Percentiles rank a stretch among this genome's conserved stretches.
Conservation (phyloP, 768 basidiomycete species). For the Gloeopeniophorella convolvens region DNA sequence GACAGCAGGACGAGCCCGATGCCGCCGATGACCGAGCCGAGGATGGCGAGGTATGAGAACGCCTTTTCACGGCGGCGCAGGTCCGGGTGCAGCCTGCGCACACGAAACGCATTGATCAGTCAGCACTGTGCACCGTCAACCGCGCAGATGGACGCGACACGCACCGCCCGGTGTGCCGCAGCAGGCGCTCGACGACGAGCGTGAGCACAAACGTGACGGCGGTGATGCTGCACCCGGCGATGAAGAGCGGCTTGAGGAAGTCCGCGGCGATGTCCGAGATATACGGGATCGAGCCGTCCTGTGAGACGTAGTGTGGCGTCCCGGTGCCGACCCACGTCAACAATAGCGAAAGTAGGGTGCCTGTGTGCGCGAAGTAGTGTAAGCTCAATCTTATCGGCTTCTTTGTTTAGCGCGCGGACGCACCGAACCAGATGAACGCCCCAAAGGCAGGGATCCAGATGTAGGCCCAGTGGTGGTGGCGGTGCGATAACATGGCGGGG, state of each 20-base stretch:
- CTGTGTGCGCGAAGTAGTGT: too few species aligned
- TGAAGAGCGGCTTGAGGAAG: conserved; percentile 68
- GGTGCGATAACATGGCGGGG: conserved; percentile 22
- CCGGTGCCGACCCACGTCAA: conserved; percentile 68
- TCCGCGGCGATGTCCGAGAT: conserved; percentile 77
- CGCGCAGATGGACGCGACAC: conserved; percentile 11
- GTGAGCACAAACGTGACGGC: conserved; percentile 54
- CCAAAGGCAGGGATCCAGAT: conserved; percentile 57
- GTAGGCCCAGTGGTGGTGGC: conserved; percentile 49
- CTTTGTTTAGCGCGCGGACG: too few species aligned
- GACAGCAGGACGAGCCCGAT: conserved; percentile 61
- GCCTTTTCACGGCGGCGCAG: conserved; percentile 52
- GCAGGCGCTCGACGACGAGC: conserved; percentile 52
- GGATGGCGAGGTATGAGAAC: conserved; percentile 50
- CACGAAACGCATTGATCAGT: not conserved
- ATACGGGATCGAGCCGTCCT: conserved; percentile 55
- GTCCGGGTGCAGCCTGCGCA: conserved; percentile 47
- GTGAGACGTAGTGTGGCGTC: conserved; percentile 49
- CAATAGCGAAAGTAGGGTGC: conserved; percentile 60
- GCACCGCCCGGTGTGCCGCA: conserved; percentile 59
- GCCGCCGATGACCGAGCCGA: conserved; percentile 57
- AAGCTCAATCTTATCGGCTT: too few species aligned
- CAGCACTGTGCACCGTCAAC: not conserved
- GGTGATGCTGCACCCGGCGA: conserved; percentile 59
- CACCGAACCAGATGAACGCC: conserved; percentile 61